phyloP scores from a whole-genome alignment of 208 protist species.

The Tritrichomonas foetus region DNA sequence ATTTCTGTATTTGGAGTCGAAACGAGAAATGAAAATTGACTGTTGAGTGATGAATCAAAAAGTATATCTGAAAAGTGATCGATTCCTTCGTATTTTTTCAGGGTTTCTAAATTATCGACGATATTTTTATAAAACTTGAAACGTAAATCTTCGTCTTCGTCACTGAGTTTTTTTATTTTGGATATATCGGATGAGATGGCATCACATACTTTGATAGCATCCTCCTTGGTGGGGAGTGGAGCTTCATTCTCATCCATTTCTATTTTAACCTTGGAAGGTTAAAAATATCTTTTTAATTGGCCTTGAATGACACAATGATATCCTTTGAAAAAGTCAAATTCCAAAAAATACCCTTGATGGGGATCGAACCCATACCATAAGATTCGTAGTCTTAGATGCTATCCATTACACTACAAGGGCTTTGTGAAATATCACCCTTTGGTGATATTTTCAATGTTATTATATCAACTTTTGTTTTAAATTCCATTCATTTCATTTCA shows the following conservation, averaged over 20 bases:
- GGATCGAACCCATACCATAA: no score
- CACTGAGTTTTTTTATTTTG: not conserved
- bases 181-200: not conserved
- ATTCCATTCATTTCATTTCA: no score
- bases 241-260: not conserved
- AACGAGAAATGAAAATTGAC: not conserved
- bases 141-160: not conserved
- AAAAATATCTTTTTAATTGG: no score
- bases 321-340: no score
- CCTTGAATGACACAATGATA: no score
- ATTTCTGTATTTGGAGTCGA: conserved; percentile 28
- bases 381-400: no score
- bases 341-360: no score
- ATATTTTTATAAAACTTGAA: not conserved
- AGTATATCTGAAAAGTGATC: not conserved
- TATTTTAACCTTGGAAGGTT: no score
- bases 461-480: no score
- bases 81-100: not conserved
- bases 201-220: not conserved
- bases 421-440: no score
- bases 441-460: no score
- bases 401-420: no score
- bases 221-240: not conserved
- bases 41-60: not conserved
- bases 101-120: not conserved